Evolutionary conservation across 345 rosid genomes (phyloP).

Genomic region (Xanthoceras sorbifolium): DNA sequence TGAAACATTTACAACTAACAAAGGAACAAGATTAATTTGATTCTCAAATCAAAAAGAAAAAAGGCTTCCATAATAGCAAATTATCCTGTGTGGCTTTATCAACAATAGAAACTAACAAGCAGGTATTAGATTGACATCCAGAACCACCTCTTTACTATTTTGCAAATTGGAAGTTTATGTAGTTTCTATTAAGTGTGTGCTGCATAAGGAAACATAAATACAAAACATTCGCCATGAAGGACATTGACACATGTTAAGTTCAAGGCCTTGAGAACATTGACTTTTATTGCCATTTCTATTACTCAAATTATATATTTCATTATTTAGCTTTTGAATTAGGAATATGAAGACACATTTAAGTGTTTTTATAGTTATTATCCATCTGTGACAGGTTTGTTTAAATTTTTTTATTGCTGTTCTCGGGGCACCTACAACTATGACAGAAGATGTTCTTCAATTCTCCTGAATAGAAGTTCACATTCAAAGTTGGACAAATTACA

Average conservation of each 20-base stretch:
- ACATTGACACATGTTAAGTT: not conserved
- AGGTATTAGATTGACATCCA: not conserved
- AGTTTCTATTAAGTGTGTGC: not conserved
- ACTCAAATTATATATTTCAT: not conserved
- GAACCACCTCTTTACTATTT: not conserved
- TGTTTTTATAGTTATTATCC: not conserved
- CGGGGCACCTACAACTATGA: not conserved
- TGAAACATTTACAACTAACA: not conserved
- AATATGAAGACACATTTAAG: not conserved
- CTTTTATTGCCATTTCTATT: constrained; percentile 1
- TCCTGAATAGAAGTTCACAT: not conserved
- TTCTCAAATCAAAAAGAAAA: not conserved
- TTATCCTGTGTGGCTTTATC: not conserved
- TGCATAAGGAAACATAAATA: not conserved
- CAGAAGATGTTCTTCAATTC: not conserved
- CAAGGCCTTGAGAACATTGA: not conserved
- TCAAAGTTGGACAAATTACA: not conserved
- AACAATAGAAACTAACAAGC: not conserved
- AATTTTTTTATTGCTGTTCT: not conserved
- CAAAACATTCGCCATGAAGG: not conserved
- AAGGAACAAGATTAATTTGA: not conserved
- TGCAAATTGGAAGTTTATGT: not conserved
- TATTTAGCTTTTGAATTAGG: not conserved
- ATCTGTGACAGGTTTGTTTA: not conserved
- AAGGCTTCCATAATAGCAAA: not conserved